Conservation (phyloP, 108 stramenopile genomes). For the Aurantiochytrium sp. region DNA sequence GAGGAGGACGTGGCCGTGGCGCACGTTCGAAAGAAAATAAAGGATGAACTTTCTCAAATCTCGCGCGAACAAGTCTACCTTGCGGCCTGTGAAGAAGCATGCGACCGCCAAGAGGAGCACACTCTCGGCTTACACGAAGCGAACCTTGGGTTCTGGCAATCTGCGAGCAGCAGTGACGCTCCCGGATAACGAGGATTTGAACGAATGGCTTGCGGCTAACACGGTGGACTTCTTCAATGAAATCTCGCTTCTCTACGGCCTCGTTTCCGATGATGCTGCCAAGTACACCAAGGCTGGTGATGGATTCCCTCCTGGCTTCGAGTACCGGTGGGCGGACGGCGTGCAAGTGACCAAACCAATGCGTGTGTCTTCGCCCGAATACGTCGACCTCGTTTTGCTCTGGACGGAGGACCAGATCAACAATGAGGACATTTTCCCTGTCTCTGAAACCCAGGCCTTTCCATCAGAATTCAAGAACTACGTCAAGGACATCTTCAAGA, state of each 20-base stretch:
- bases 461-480: slow-evolving; percentile 37
- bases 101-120: neutral
- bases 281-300: neutral
- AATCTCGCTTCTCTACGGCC: slow-evolving; percentile 42
- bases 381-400: slow-evolving; percentile 46
- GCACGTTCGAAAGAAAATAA: neutral
- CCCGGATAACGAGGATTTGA: slow-evolving; percentile 18
- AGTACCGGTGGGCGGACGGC: slow-evolving; percentile 33
- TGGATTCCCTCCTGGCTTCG: slow-evolving; percentile 28
- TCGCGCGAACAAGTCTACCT: neutral
- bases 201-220: slow-evolving; percentile 24
- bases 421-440: slow-evolving; percentile 32
- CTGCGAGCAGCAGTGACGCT: slow-evolving; percentile 20
- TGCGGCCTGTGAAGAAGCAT: slow-evolving; percentile 18
- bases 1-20: neutral
- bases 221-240: slow-evolving; percentile 60
- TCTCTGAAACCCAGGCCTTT: slow-evolving; percentile 18
- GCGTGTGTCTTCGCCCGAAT: slow-evolving; percentile 29
- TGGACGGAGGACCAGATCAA: slow-evolving; percentile 57
- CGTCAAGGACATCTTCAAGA: slow-evolving; percentile 43
- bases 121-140: neutral
- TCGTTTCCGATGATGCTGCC: slow-evolving; percentile 24
- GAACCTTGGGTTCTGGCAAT: slow-evolving; percentile 9
- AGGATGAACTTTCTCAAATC: slow-evolving; percentile 9
- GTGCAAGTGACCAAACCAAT: neutral